phyloP scores from a whole-genome alignment of 2,329 filamentous ascomycete genomes.

The Pseudonectria foliicola region DNA sequence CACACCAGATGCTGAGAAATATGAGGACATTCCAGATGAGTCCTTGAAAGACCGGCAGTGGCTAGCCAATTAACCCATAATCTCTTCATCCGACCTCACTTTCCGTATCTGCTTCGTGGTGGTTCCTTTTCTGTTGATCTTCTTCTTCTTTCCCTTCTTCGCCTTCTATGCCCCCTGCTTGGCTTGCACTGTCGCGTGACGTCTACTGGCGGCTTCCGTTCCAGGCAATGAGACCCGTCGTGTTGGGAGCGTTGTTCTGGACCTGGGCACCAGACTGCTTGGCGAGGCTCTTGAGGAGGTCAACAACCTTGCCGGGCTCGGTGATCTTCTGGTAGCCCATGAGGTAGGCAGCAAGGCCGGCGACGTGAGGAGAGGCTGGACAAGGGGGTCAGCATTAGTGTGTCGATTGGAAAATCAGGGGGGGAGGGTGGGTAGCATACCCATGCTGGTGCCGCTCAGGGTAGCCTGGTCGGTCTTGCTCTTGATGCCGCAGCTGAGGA shows the following conservation, averaged over 20 bases:
- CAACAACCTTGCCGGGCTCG: constrained; percentile 28
- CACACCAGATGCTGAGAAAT: too few species aligned
- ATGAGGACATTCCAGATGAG: too few species aligned
- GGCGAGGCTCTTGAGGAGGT: constrained; percentile 49
- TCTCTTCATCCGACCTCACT: too few species aligned
- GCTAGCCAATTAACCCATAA: too few species aligned
- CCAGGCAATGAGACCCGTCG: constrained; percentile 49
- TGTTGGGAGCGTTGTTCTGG: constrained; percentile 32
- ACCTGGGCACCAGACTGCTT: constrained; percentile 38
- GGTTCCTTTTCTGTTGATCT: background rate
- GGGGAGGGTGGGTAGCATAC: constrained; percentile 18
- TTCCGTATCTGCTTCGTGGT: too few species aligned
- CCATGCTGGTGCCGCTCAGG: constrained; percentile 54
- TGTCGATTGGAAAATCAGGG: background rate
- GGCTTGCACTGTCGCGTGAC: too few species aligned
- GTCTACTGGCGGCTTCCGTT: constrained; percentile 37
- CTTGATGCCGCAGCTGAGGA: constrained; percentile 46
- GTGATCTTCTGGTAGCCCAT: constrained; percentile 48
- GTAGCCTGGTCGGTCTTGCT: constrained; percentile 36
- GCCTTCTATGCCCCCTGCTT: too few species aligned
- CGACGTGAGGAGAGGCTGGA: constrained; percentile 58
- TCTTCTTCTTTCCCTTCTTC: background rate
- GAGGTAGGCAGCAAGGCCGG: constrained; percentile 61
- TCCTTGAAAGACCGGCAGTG: too few species aligned
- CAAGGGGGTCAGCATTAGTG: constrained; percentile 8